Percentiles rank a stretch among this genome's conserved stretches.
phyloP scores from a whole-genome alignment of 169 alveolate species.

The Plasmodium chabaudi region DNA sequence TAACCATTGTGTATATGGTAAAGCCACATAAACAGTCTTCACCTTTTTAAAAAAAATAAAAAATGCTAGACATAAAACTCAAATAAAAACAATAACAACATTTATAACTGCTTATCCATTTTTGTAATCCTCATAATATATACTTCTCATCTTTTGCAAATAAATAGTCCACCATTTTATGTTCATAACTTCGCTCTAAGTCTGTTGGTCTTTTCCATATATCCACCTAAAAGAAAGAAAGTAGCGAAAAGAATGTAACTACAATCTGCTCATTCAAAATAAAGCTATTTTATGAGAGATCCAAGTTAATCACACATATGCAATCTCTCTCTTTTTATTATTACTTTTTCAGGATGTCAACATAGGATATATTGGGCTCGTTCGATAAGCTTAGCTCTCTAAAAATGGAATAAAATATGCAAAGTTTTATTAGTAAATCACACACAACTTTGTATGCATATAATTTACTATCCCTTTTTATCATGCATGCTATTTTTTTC shows the following conservation, averaged over 20 bases:
- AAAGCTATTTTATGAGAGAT: no score
- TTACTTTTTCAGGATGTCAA: conserved; percentile 28
- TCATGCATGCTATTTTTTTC: conserved; percentile 3
- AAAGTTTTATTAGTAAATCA: neutral
- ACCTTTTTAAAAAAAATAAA: no score
- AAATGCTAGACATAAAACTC: no score
- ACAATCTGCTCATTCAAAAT: no score
- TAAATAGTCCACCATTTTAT: no score
- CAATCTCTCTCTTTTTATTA: neutral
- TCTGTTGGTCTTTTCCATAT: neutral
- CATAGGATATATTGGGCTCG: conserved; percentile 45
- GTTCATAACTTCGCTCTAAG: no score
- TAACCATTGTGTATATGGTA: no score
- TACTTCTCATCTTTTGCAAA: no score
- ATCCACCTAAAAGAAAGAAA: neutral
- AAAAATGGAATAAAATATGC: conserved; percentile 10
- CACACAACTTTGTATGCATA: neutral
- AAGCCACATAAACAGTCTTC: no score
- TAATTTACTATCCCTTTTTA: neutral
- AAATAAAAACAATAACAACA: no score
- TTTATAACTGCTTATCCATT: no score
- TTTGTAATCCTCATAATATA: no score
- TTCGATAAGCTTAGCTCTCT: conserved; percentile 43
- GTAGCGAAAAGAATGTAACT: neutral
- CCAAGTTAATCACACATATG: neutral